These are phyloP conservation scores for Yamadazyma diddensiae DNA, from an alignment of 1,139 yeast species.

Conservation along the genomic window DNA sequence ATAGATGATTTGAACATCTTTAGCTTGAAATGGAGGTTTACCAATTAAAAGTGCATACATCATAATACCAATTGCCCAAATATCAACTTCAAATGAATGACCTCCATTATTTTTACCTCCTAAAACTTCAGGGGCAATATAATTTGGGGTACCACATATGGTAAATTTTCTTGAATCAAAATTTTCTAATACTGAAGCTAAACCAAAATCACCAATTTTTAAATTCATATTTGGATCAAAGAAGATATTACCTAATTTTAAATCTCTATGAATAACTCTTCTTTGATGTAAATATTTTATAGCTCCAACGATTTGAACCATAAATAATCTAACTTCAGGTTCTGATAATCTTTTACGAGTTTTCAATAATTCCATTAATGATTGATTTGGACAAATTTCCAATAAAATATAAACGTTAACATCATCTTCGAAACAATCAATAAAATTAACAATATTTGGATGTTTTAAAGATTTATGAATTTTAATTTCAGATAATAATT, in stretches of 20 bases:
- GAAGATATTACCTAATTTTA: constrained; percentile 91
- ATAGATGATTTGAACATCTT: constrained; percentile 89
- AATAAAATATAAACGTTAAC: constrained; percentile 86
- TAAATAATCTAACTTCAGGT: constrained; percentile 86
- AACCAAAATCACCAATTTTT: constrained; percentile 94
- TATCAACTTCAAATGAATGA: constrained; percentile 90
- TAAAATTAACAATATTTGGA: constrained; percentile 83
- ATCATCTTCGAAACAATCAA: constrained; percentile 95
- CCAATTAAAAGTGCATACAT: constrained; percentile 87
- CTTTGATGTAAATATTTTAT: constrained; percentile 87
- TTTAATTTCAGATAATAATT: constrained; percentile 87
- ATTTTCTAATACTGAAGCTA: constrained; percentile 81
- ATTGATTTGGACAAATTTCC: constrained; percentile 92
- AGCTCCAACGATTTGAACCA: constrained; percentile 94
- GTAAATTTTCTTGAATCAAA: constrained; percentile 76
- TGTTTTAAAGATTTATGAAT: constrained; percentile 91
- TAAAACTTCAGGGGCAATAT: constrained; percentile 95
- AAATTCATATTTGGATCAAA: constrained; percentile 90
- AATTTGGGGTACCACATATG: constrained; percentile 97
- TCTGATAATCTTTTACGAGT: constrained; percentile 80
- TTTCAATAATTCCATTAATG: constrained; percentile 88
- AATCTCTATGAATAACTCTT: constrained; percentile 93
- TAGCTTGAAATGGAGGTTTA: constrained; percentile 96
- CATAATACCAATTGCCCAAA: constrained; percentile 98
- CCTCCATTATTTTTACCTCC: constrained; percentile 79